Evolutionary conservation across 768 basidiomycete genomes (phyloP), one percentile per base, ranked within the genome.

Genomic region (Coprinopsis sp.): DNA sequence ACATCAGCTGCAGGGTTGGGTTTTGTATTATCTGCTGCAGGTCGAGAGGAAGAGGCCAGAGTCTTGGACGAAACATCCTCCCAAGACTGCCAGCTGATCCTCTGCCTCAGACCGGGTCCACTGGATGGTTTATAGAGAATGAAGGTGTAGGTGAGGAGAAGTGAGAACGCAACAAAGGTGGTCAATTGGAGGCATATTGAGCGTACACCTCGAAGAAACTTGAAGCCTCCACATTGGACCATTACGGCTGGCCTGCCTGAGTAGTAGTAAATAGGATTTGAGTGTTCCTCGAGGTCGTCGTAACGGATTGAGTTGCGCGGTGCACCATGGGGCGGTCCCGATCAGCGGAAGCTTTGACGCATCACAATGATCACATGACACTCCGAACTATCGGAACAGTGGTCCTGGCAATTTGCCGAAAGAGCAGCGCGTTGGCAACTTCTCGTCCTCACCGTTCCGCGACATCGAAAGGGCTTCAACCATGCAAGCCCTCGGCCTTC

Each of bases 21-120:
- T 33, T 37, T 19, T 23, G 49, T 47, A 23, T 46, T 54, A 46
- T 46, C 49, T 33, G 53, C 25, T 22, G 54, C 30, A 36, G 50
- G 50, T 46, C 43, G 43, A 44, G 37, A 6, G 47, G 46, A n/a
- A 42, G 21, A 10, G 52, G 37, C 4, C 45, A 30, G 43, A 51
- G 49, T 12, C 50, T 52, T 21, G 73, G 60, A 2, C n/a, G 66
- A 62, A 0, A 92, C 71, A 3, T 76, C 58, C 34, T 88, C 91
- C 89, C 89, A 95, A 6, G 85, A 75, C 57, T 94, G 91, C 91
- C 91, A 94, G 23, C 91, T 91, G 16, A 96, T 69, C 36, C 78
- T 74, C 57, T 91, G 87, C 12, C 74, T 60, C 12, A 74, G 61
- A 1, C 87, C 87, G 14, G 87, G 87, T 2, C 87, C 87, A 2